These are phyloP conservation scores for Globisporangium emineosum DNA, from an alignment of 352 stramenopile genomes.

Conservation along the genomic window DNA sequence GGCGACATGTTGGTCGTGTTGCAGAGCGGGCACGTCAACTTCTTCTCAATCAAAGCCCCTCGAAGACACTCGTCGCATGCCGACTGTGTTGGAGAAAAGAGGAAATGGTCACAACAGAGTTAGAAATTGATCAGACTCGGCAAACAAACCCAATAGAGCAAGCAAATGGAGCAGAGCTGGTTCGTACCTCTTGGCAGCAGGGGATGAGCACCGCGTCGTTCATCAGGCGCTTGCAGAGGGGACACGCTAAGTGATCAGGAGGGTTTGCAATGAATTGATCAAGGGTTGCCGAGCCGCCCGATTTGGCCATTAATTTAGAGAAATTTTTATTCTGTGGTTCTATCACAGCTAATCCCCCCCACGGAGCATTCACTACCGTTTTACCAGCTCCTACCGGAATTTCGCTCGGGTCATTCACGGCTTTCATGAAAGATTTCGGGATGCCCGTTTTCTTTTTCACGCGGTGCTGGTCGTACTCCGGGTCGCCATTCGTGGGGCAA, in stretches of 20 bases:
- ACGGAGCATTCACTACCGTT: constrained; percentile 85
- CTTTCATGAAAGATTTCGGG: constrained; percentile 88
- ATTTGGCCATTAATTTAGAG: constrained; percentile 89
- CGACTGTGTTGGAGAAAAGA: constrained; percentile 36
- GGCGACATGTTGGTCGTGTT: constrained; percentile 80
- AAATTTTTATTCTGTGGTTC: constrained; percentile 90
- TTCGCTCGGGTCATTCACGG: constrained; percentile 81
- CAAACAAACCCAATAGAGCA: background rate
- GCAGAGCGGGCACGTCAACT: constrained; percentile 80
- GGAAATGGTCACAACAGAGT: constrained; percentile 5
- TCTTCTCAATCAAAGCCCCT: constrained; percentile 70
- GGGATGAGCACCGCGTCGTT: constrained; percentile 85
- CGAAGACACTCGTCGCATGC: constrained; percentile 83
- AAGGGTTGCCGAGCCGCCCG: constrained; percentile 85
- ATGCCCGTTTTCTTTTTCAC: constrained; percentile 89
- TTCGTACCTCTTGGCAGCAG: constrained; percentile 85
- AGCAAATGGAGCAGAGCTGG: constrained; percentile 17
- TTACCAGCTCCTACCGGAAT: constrained; percentile 79
- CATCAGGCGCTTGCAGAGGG: constrained; percentile 86
- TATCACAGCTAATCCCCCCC: constrained; percentile 87
- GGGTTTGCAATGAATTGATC: constrained; percentile 89
- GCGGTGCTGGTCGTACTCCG: constrained; percentile 84
- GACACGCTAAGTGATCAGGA: constrained; percentile 87
- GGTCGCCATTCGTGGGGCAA: constrained; percentile 85
- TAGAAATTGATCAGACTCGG: constrained; percentile 5